Evolutionary conservation across 106 monocot species (phyloP).

Genomic region (Dioscorea zingiberensis): DNA sequence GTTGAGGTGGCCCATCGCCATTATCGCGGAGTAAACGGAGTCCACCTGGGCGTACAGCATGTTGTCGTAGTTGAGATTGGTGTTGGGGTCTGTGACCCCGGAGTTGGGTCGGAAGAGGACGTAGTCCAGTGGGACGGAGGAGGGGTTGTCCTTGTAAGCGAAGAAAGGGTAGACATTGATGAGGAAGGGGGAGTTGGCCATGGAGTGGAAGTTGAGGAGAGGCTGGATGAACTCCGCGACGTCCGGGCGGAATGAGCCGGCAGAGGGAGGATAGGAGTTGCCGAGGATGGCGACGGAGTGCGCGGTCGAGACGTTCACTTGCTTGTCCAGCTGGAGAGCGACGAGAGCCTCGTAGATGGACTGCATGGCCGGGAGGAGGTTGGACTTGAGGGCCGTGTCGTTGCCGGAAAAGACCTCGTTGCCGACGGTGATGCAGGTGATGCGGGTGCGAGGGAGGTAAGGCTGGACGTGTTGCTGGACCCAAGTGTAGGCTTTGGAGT

Average conservation of each 20-base stretch:
- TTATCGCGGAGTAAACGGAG: conserved; percentile 65
- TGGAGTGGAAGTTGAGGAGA: conserved; percentile 62
- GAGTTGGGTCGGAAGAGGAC: conserved; percentile 65
- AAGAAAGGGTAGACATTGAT: conserved; percentile 89
- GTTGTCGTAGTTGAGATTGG: conserved; percentile 75
- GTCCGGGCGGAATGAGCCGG: conserved; percentile 55
- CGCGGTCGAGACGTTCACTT: conserved; percentile 75
- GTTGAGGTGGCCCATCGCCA: conserved; percentile 49
- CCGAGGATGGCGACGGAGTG: conserved; percentile 61
- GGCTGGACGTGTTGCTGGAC: conserved; percentile 56
- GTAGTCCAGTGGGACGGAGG: conserved; percentile 52
- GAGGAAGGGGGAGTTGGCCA: conserved; percentile 72
- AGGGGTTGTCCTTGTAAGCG: conserved; percentile 65
- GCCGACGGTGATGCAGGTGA: conserved; percentile 84
- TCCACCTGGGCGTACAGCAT: conserved; percentile 92
- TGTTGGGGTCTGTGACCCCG: conserved; percentile 53
- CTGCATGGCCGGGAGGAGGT: conserved; percentile 78
- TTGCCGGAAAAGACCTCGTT: conserved; percentile 76
- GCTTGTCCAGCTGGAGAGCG: conserved; percentile 50
- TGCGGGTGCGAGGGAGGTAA: conserved; percentile 47
- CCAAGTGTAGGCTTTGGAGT: conserved; percentile 55
- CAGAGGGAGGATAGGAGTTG: conserved; percentile 71
- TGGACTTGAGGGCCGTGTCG: conserved; percentile 47
- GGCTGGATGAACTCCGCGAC: conserved; percentile 48
- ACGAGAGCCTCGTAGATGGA: conserved; percentile 61